Evolutionary conservation across 2,329 filamentous ascomycete genomes (phyloP).

Genomic region (Phialocephala sp.): DNA sequence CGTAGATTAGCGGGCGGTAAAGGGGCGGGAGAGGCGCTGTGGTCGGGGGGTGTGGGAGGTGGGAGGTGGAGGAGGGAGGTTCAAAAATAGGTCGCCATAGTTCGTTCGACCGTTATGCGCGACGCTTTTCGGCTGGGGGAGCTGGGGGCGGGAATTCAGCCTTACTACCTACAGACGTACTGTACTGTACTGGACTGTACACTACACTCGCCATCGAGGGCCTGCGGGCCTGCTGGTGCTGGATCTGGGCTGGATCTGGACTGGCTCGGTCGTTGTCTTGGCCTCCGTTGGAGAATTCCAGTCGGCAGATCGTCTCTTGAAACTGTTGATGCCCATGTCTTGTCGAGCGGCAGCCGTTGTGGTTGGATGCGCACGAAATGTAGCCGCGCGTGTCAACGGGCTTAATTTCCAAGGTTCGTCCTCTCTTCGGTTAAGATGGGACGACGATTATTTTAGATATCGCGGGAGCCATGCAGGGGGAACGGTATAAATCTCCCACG

Average conservation of each 20-base stretch:
- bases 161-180: neutral
- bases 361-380: neutral
- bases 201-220: too few relatives aligned
- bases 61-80: constrained; percentile 3
- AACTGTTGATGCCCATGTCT: neutral
- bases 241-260: neutral
- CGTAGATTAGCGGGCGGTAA: constrained; percentile 30
- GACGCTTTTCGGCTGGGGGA: neutral
- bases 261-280: neutral
- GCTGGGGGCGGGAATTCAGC: constrained; percentile 17
- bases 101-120: neutral
- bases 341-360: neutral
- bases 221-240: too few relatives aligned
- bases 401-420: neutral
- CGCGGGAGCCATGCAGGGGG: neutral
- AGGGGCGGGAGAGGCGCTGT: constrained; percentile 25
- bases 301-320: constrained; percentile 11
- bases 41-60: neutral
- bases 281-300: neutral
- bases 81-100: constrained; percentile 25
- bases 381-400: neutral
- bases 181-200: too few relatives aligned
- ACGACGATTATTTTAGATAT: constrained; percentile 1
- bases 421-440: neutral
- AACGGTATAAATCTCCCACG: neutral